Evolutionary conservation across 257 asterid genomes (phyloP), one percentile per base, ranked within the genome.

Genomic region (Fraxinus americana): DNA sequence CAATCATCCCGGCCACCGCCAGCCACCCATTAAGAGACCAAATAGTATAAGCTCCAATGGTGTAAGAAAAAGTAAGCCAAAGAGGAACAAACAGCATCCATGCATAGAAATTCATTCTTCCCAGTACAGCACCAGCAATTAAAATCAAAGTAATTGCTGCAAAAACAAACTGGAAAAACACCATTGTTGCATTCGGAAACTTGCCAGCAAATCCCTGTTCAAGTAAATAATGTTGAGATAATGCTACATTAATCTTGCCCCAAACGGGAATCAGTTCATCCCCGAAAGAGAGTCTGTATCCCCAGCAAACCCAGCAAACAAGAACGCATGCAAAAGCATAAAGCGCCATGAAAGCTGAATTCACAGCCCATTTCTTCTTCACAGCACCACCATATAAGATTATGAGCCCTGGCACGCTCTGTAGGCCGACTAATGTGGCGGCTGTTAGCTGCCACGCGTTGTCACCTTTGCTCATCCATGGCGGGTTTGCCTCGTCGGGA

Each of bases 81-180:
- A 89, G 84, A 1, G 94, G 94, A 25, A 89, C 96, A 71, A 91
- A 91, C 79, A 89, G 2, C 96, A 91, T 89, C 96, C 94, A 89
- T 2, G 96, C 96, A 48, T 85, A 82, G 65, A 91, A 89, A 67
- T 88, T 91, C 96, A 91, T 91, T 9, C 94, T 81, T 12, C 91
- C 94, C 79, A 91, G 71, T 29, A 91, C 43, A 0, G 96, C 94
- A 1, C 96, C 96, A 1, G 94, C 94, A 4, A 91, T 86, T 38
- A 91, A 77, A 23, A 91, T 85, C 87, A 91, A 59, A 8, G 94
- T 91, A 27, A 91, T 89, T 0, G 94, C 96, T 0, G 94, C 96
- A 21, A 91, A 91, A 61, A 88, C 94, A 27, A 88, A 91, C 84
- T 91, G 94, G 80, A 91, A 91, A 75, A 82, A 89, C 21, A 89